These are phyloP conservation scores for Fusarium subtropicale DNA, from an alignment of 2,329 filamentous ascomycete genomes.

Conservation along the genomic window DNA sequence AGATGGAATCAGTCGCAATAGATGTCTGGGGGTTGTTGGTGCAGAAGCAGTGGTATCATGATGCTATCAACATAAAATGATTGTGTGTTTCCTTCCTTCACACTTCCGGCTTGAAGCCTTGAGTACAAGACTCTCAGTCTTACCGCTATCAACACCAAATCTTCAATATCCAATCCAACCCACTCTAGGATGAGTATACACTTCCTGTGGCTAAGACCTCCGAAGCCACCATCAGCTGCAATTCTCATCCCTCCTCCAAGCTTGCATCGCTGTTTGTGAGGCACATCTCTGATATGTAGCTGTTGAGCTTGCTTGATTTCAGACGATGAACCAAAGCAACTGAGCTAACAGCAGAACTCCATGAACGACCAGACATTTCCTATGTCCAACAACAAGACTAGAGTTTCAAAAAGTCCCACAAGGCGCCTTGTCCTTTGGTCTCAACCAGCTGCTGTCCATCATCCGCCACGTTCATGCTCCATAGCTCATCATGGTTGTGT, in stretches of 20 bases:
- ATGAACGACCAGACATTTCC: neutral
- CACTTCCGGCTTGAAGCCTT: neutral
- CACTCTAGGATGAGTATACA: neutral
- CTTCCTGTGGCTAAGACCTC: no score
- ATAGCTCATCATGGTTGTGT: constrained; percentile 44
- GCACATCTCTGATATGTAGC: neutral
- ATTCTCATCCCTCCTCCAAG: neutral
- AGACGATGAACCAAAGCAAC: neutral
- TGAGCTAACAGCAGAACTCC: neutral
- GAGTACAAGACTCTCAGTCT: neutral
- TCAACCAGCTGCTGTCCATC: constrained; percentile 46
- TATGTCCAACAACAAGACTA: neutral
- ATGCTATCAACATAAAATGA: neutral
- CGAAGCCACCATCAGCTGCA: neutral
- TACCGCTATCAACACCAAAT: neutral
- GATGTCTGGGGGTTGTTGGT: neutral
- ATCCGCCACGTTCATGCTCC: constrained; percentile 44
- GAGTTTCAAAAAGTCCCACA: constrained; percentile 47
- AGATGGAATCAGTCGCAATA: constrained; percentile 41
- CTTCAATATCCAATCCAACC: neutral
- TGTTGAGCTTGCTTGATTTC: neutral
- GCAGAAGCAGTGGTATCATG: neutral
- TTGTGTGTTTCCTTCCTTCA: neutral
- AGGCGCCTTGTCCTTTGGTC: constrained; percentile 45
- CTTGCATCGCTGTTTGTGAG: neutral